A percentile compares a stretch with the other conserved stretches of the same genome.
Evolutionary conservation across 495 filamentous ascomycete species (phyloP).

Genomic region (Annulohypoxylon moriforme): DNA sequence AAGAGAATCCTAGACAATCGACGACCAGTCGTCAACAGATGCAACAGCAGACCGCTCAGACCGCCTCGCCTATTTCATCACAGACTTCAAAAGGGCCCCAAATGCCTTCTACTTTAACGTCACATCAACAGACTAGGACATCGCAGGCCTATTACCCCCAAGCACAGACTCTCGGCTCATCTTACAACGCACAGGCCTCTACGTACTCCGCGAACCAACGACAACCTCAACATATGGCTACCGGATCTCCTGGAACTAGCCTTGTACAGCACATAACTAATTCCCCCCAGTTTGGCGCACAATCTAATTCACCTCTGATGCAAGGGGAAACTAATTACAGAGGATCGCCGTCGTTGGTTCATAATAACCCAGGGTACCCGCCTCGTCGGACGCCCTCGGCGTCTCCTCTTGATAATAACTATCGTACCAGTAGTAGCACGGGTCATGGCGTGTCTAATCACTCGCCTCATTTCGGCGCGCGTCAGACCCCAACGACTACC

Average conservation of each 20-base stretch:
- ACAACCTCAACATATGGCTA: slow-evolving; percentile 56
- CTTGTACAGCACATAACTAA: slow-evolving; percentile 55
- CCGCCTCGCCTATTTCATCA: slow-evolving; percentile 42
- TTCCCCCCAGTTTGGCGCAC: slow-evolving; percentile 57
- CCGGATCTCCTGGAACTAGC: slow-evolving; percentile 47
- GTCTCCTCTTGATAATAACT: slow-evolving; percentile 51
- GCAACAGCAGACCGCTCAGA: slow-evolving; percentile 49
- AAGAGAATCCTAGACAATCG: slow-evolving; percentile 38
- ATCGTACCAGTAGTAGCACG: slow-evolving; percentile 44
- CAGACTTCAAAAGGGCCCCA: slow-evolving; percentile 47
- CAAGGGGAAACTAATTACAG: slow-evolving; percentile 55
- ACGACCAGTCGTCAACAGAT: slow-evolving; percentile 44
- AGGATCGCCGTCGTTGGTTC: slow-evolving; percentile 49
- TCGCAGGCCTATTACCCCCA: slow-evolving; percentile 47
- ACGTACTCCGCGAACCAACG: slow-evolving; percentile 55
- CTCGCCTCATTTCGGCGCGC: slow-evolving; percentile 51
- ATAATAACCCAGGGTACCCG: slow-evolving; percentile 49
- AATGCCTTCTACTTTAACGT: slow-evolving; percentile 43
- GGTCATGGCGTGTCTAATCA: slow-evolving; percentile 52
- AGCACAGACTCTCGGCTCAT: slow-evolving; percentile 37
- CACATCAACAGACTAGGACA: slow-evolving; percentile 45
- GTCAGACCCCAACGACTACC: slow-evolving; percentile 44
- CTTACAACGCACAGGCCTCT: slow-evolving; percentile 44
- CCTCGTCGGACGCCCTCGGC: slow-evolving; percentile 53
- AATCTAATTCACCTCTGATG: slow-evolving; percentile 52